Evolutionary conservation across 1,284 basidiomycete genomes (phyloP).

Genomic region (Taiwanofungus camphoratus): DNA sequence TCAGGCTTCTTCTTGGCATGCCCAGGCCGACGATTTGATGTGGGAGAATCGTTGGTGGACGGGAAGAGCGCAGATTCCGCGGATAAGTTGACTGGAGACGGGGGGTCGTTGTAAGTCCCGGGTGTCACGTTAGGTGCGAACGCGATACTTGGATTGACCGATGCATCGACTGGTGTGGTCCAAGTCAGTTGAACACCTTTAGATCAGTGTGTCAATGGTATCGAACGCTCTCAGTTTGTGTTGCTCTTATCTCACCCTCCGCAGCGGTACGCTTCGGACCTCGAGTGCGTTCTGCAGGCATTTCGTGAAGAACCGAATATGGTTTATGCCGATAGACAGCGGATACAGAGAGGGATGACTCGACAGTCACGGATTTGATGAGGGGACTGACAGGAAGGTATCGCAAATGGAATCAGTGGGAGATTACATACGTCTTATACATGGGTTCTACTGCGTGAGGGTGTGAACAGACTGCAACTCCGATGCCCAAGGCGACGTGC

Average conservation of each 20-base stretch:
- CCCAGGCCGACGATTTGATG: conserved; percentile 19
- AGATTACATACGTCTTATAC: conserved; percentile 28
- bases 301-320: conserved; percentile 24
- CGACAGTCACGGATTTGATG: conserved; percentile 23
- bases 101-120: conserved; percentile 50
- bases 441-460: conserved; percentile 12
- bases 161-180: conserved; percentile 43
- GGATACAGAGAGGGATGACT: conserved; percentile 22
- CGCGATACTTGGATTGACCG: conserved; percentile 35
- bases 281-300: conserved; percentile 53
- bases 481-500: conserved; percentile 17
- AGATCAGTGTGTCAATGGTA: conserved; percentile 2
- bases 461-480: conserved; percentile 20
- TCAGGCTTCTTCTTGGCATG: conserved; percentile 65
- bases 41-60: conserved; percentile 30
- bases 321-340: conserved; percentile 16
- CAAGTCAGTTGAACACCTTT: conserved; percentile 46
- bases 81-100: conserved; percentile 25
- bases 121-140: conserved; percentile 58
- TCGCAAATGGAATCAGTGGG: conserved; percentile 24
- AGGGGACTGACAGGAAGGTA: conserved; percentile 21
- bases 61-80: conserved; percentile 38
- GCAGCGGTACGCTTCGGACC: conserved; percentile 35
- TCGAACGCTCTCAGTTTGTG: conserved; percentile 1
- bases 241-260: conserved; percentile 34